Conservation (phyloP, 1,139 yeast species). For the Trichomonascaceae sp. region DNA sequence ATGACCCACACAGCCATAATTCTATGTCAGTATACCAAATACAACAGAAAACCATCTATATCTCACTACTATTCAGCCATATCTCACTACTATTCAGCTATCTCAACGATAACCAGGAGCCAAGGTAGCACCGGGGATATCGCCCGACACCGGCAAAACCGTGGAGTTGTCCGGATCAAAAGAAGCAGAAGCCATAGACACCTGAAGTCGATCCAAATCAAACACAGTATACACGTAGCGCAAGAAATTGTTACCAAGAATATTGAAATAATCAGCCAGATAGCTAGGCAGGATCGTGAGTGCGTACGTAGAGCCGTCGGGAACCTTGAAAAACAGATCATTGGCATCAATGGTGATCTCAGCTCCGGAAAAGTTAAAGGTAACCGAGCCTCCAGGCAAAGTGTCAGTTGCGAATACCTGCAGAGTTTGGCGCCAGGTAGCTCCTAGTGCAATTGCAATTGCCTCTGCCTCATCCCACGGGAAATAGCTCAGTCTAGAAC, state of each 20-base stretch:
- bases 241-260: constrained; percentile 64
- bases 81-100: too few species aligned
- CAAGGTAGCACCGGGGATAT: neutral
- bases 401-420: constrained; percentile 14
- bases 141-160: neutral
- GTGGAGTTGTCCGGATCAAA: neutral
- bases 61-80: too few species aligned
- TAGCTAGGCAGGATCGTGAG: neutral
- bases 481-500: constrained; percentile 14
- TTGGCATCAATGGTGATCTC: constrained; percentile 39
- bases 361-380: constrained; percentile 39
- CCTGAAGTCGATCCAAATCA: constrained; percentile 54
- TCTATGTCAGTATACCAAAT: too few species aligned
- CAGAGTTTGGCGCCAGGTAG: constrained; percentile 1
- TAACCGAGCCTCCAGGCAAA: constrained; percentile 17
- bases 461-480: constrained; percentile 16
- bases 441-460: constrained; percentile 17
- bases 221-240: constrained; percentile 64
- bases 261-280: constrained; percentile 10
- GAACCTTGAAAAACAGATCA: constrained; percentile 25
- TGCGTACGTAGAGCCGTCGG: constrained; percentile 54
- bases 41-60: too few species aligned
- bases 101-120: too few species aligned
- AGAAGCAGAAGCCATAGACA: constrained; percentile 37
- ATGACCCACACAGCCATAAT: too few species aligned